Evolutionary conservation across 495 filamentous ascomycete species (phyloP), one percentile per base, ranked within the genome.

Genomic region (Talaromyces borbonicus): DNA sequence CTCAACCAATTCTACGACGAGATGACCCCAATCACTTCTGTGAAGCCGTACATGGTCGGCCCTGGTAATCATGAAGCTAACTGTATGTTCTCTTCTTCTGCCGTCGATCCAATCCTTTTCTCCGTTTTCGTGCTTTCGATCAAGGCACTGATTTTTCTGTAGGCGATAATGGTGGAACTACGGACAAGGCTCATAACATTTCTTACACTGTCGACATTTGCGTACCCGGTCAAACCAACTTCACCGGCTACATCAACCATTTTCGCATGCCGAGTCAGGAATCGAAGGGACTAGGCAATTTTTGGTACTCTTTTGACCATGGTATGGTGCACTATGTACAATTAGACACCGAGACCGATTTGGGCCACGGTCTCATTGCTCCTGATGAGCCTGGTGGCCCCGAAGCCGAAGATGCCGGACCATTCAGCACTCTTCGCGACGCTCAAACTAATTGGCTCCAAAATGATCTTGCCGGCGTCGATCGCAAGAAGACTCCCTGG

Each of bases 271-370:
- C 72, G 4, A 63, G 63, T 7, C 56, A 55, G 0, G 72, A 75
- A 46, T 52, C 60, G 0, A 69, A 66, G 0, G 70, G 64, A 2
- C 67, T 73, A 8, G 62, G 64, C 0, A 73, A 72, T 58, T 78
- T 78, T 59, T 78, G 74, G 74, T 78, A 72, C 57, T 75, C 71
- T 3, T 77, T 75, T 55, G 69, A 77, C 52, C 67, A 72, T 57
- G 73, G 73, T 35, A 66, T 74, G 59, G 57, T 63, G n/a, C 73
- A 77, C 53, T 65, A 66, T 46, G 51, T 68, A 41, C 62, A 64
- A 56, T 51, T 74, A 46, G 56, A 74, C 58, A 71, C 63, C 2
- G 69, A 75, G 47, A 74, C 72, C 32, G 70, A 75, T 52, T 66
- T 72, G 35, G 37, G 59, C 18, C 36, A 63, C 38, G 73, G 69